Evolutionary conservation across 208 protist species (phyloP).

Genomic region (Leishmania gerbilli): DNA sequence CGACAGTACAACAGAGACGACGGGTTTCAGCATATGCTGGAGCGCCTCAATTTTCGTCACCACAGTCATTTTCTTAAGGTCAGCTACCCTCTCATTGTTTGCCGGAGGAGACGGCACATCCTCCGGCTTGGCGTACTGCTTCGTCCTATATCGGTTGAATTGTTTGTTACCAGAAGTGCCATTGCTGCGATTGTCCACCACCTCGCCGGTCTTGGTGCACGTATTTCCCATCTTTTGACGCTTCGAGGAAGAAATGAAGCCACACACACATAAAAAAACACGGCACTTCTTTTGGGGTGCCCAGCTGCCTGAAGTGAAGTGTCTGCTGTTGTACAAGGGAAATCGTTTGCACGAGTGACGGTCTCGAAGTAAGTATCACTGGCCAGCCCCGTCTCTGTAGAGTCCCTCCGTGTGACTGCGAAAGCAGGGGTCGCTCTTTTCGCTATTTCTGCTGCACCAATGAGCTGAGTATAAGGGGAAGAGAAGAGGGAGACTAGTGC

Average conservation of each 20-base stretch:
- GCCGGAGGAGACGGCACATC: background rate
- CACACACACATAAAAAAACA: conserved; percentile 7
- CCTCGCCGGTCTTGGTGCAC: conserved; percentile 36
- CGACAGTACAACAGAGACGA: conserved; percentile 37
- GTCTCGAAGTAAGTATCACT: background rate
- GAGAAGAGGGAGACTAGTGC: background rate
- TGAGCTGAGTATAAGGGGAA: background rate
- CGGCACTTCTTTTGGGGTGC: background rate
- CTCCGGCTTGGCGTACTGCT: background rate
- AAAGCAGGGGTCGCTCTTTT: background rate
- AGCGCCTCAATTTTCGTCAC: conserved; percentile 50
- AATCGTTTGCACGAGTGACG: background rate
- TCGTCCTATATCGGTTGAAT: background rate
- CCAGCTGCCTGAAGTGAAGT: background rate
- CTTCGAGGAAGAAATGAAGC: background rate
- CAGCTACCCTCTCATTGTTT: background rate
- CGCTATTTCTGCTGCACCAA: background rate
- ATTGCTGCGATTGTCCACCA: conserved; percentile 18
- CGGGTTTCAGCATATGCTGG: conserved; percentile 53
- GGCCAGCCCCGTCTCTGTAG: background rate
- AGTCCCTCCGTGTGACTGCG: background rate
- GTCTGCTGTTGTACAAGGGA: background rate
- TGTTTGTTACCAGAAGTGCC: background rate
- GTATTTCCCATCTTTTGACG: conserved; percentile 41
- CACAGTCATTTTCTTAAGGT: conserved; percentile 13